Base-by-base conservation (phyloP, 306 rosid genomes). In the Datisca glomerata region DNA sequence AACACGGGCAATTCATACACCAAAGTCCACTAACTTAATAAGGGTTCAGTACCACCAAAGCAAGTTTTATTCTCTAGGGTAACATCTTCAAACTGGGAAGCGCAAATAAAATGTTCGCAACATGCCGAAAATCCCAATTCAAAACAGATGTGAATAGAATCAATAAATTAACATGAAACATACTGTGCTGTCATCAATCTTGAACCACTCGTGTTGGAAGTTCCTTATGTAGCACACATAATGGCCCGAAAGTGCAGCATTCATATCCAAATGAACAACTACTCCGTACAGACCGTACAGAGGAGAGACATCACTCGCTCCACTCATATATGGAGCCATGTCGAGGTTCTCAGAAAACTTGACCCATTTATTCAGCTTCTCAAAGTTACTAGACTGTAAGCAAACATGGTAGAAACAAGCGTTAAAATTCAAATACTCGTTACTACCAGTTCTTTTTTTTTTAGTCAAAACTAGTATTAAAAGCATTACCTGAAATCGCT, bases 191-290 rank as follows among this genome's bases (percentile, higher is more conserved):
- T 81, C 93, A 35, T 81, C 75, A 52, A 68, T 66, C 57, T 59
- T 68, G 67, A 71, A 81, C 87, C 93, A 81, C 45, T 77, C 63
- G 56, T 69, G 75, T 20, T 15, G 78, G 22, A 49, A 43, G 47
- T 71, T 78, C 79, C 71, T 74, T 56, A 81, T 80, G 59, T 81
- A 77, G 53, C 86, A 81, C 35, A 81, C 71, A 52, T 81, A 81
- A 53, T 81, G 93, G 51, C 93, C 93, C 1, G 83, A 77, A 63
- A 47, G 68, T 10, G 93, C 57, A 57, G 93, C 69, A 60, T 71
- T 71, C 84, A 53, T 68, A 58, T 81, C 76, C 87, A 81, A 66
- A 64, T 81, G 93, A 52, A 81, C 93, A 47, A 81, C 84, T 63
- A 78, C 87, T 0, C 80, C 93, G 60, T 78, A 77, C 29, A 81